A percentile compares a stretch with the other conserved stretches of the same genome.
These are phyloP conservation scores for Coniosporium apollinis DNA, from an alignment of 495 filamentous ascomycete species.

Conservation along the genomic window DNA sequence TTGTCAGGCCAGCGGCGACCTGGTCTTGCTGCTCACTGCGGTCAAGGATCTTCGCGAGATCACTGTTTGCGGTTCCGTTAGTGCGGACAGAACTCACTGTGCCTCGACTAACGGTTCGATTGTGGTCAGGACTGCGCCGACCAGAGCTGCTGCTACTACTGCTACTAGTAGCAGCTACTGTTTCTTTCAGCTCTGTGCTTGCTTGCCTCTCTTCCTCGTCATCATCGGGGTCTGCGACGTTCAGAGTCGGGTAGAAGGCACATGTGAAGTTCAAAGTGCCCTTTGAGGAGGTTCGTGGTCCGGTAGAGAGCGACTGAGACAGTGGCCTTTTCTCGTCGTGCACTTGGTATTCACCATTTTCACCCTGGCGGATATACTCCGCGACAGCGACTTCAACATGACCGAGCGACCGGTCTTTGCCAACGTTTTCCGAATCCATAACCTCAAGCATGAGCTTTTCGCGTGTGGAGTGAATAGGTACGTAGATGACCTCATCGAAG, in stretches of 20 bases:
- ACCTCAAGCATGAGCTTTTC: slow-evolving; percentile 81
- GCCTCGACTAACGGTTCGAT: slow-evolving; percentile 3
- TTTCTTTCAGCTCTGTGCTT: neutral
- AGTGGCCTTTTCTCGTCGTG: slow-evolving; percentile 54
- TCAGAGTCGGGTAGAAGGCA: slow-evolving; percentile 78
- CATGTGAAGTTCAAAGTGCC: slow-evolving; percentile 70
- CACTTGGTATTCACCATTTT: slow-evolving; percentile 65
- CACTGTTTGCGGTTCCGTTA: slow-evolving; percentile 9
- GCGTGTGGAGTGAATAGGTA: slow-evolving; percentile 72
- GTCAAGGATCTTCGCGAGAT: slow-evolving; percentile 25
- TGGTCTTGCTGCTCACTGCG: slow-evolving; percentile 38
- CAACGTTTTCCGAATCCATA: slow-evolving; percentile 87
- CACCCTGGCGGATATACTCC: slow-evolving; percentile 63
- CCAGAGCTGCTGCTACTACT: neutral
- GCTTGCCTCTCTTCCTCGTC: slow-evolving; percentile 38
- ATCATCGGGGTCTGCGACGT: slow-evolving; percentile 84
- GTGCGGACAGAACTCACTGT: slow-evolving; percentile 8
- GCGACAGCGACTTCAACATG: slow-evolving; percentile 53
- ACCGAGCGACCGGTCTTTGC: slow-evolving; percentile 75
- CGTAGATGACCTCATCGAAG: slow-evolving; percentile 91
- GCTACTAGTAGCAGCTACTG: neutral
- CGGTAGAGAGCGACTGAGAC: slow-evolving; percentile 44
- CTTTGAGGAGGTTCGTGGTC: slow-evolving; percentile 51
- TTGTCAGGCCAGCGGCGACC: slow-evolving; percentile 24
- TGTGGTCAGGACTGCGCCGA: neutral